Conservation (phyloP, 2,329 filamentous ascomycete genomes). For the Coniochaeta hoffmannii region DNA sequence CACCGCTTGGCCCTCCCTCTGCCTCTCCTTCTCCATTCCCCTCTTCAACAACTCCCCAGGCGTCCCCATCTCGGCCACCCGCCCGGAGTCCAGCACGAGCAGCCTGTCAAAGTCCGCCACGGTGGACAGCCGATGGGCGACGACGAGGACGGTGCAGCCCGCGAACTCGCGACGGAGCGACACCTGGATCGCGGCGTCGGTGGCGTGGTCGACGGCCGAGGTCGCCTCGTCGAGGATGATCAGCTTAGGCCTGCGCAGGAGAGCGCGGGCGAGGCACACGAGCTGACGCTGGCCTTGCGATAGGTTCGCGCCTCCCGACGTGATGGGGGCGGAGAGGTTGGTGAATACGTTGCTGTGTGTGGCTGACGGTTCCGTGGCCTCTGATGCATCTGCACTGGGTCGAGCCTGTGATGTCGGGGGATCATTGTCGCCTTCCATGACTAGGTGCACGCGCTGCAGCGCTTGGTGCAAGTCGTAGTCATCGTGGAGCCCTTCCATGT, state of each 20-base stretch:
- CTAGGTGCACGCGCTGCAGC: slow-evolving; percentile 52
- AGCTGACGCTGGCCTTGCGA: slow-evolving; percentile 43
- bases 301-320: slow-evolving; percentile 25
- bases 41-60: slow-evolving; percentile 30
- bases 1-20: slow-evolving; percentile 16
- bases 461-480: slow-evolving; percentile 55
- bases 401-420: slow-evolving; percentile 19
- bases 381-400: background rate
- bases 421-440: slow-evolving; percentile 35
- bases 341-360: slow-evolving; percentile 19
- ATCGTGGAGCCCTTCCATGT: slow-evolving; percentile 52
- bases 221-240: slow-evolving; percentile 35
- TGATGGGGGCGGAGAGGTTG: slow-evolving; percentile 22
- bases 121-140: slow-evolving; percentile 32
- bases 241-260: slow-evolving; percentile 32
- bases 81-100: slow-evolving; percentile 39
- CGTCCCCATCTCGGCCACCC: slow-evolving; percentile 34
- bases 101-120: slow-evolving; percentile 44
- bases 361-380: background rate
- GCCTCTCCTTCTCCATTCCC: slow-evolving; percentile 21
- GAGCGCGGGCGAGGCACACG: slow-evolving; percentile 37
- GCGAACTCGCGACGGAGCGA: slow-evolving; percentile 40
- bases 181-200: slow-evolving; percentile 49
- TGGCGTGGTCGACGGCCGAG: slow-evolving; percentile 46
- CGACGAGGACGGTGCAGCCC: slow-evolving; percentile 45